phyloP scores from a whole-genome alignment of 2,329 filamentous ascomycete species.

The Lachnellula willkommii region DNA sequence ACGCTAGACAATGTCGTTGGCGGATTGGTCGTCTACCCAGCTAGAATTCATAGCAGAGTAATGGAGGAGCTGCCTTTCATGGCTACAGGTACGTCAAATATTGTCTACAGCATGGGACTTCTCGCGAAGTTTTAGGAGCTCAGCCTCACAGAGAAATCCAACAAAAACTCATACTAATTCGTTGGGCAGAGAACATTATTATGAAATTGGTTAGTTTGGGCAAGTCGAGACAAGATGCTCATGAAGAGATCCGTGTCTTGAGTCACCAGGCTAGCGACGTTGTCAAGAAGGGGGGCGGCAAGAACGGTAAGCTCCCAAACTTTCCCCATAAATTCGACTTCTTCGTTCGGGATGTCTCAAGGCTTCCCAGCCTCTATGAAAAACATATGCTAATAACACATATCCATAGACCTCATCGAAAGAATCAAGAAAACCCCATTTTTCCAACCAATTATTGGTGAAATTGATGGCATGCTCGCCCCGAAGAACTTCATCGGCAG shows the following conservation, averaged over 20 bases:
- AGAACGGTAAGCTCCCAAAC: slow-evolving; percentile 49
- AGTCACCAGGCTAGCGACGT: slow-evolving; percentile 68
- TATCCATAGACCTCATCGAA: slow-evolving; percentile 57
- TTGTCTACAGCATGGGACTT: too few relatives aligned
- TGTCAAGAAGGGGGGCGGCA: slow-evolving; percentile 67
- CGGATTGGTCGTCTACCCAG: slow-evolving; percentile 64
- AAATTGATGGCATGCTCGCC: slow-evolving; percentile 64
- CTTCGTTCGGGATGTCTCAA: neutral
- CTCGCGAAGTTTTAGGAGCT: too few relatives aligned
- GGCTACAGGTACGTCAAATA: slow-evolving; percentile 60
- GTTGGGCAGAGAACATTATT: slow-evolving; percentile 32
- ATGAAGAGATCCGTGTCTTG: slow-evolving; percentile 81
- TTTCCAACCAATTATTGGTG: slow-evolving; percentile 66
- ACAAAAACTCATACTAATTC: too few relatives aligned
- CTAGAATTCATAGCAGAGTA: slow-evolving; percentile 61
- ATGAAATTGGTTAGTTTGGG: slow-evolving; percentile 72
- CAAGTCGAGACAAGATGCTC: slow-evolving; percentile 70
- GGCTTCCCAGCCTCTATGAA: too few relatives aligned
- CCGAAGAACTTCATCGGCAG: slow-evolving; percentile 55
- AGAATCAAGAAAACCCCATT: slow-evolving; percentile 67
- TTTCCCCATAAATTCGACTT: neutral
- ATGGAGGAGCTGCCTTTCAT: slow-evolving; percentile 82
- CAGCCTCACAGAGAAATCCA: too few relatives aligned
- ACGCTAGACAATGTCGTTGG: slow-evolving; percentile 60
- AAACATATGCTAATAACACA: neutral